A percentile compares a stretch with the other conserved stretches of the same genome.
Conservation (phyloP, 2,329 filamentous ascomycete species). For the Triangularia verruculosa region DNA sequence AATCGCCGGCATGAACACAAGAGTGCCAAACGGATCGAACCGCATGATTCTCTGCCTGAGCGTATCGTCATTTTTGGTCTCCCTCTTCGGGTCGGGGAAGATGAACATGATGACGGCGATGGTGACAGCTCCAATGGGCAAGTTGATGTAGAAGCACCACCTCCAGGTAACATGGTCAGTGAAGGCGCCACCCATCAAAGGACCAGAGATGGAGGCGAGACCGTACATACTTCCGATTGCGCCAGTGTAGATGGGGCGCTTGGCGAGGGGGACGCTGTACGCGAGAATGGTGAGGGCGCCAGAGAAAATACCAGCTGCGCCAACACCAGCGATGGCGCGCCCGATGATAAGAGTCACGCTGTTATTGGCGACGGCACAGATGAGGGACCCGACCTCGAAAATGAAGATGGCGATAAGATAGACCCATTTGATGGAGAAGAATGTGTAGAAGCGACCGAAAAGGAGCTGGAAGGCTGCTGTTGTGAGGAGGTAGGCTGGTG, state of each 20-base stretch:
- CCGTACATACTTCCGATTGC: constrained; percentile 45
- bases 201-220: constrained; percentile 36
- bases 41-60: constrained; percentile 24
- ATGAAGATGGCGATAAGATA: constrained; percentile 37
- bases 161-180: constrained; percentile 34
- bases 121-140: constrained; percentile 35
- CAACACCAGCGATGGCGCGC: constrained; percentile 33
- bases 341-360: constrained; percentile 32
- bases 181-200: constrained; percentile 30
- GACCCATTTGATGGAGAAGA: constrained; percentile 39
- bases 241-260: constrained; percentile 33
- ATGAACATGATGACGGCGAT: constrained; percentile 30
- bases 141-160: constrained; percentile 38
- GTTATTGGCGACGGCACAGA: constrained; percentile 36
- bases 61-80: constrained; percentile 20
- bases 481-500: constrained; percentile 38
- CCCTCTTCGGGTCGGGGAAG: constrained; percentile 27
- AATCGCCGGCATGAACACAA: constrained; percentile 34
- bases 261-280: constrained; percentile 29
- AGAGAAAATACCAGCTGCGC: constrained; percentile 42
- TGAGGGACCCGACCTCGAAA: constrained; percentile 40
- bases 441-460: constrained; percentile 40
- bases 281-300: constrained; percentile 40
- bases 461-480: constrained; percentile 37
- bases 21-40: constrained; percentile 31